Conservation (phyloP, 2,329 filamentous ascomycete genomes). For the Dactylellina cionopaga region DNA sequence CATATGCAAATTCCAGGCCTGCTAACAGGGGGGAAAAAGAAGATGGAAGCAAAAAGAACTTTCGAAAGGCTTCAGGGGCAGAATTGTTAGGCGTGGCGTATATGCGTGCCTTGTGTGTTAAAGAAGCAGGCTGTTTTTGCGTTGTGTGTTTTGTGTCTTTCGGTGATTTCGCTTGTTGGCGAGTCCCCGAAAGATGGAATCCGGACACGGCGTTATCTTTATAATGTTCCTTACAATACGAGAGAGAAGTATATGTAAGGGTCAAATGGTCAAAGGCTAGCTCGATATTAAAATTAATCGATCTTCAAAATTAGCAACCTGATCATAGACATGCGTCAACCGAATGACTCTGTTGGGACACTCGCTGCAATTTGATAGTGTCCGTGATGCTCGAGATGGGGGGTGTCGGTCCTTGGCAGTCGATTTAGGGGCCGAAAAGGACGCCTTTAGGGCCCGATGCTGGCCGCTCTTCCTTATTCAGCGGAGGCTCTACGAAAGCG, state of each 20-base stretch:
- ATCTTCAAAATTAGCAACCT: too few relatives aligned
- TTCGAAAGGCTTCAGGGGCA: neutral
- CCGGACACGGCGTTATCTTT: slow-evolving; percentile 12
- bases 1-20: neutral
- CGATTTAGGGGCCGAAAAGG: slow-evolving; percentile 27
- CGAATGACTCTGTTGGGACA: neutral
- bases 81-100: neutral
- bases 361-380: neutral
- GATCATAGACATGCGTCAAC: slow-evolving; percentile 6
- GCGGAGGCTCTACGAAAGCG: slow-evolving; percentile 39
- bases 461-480: slow-evolving; percentile 16
- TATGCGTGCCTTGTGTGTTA: neutral
- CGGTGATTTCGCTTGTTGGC: slow-evolving; percentile 35
- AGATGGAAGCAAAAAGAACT: neutral
- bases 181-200: slow-evolving; percentile 18
- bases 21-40: too few relatives aligned
- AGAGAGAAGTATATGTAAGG: too few relatives aligned
- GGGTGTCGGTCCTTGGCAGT: slow-evolving; percentile 37
- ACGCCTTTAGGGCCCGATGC: slow-evolving; percentile 8
- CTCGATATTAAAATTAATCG: too few relatives aligned
- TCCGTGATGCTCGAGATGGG: neutral
- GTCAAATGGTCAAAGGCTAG: too few relatives aligned
- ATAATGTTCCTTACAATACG: too few relatives aligned
- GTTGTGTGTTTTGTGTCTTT: slow-evolving; percentile 16
- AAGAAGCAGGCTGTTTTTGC: slow-evolving; percentile 1